Evolutionary conservation across 2,329 filamentous ascomycete species (phyloP), one percentile per base, ranked within the genome.

Genomic region (Aspergillus oerlinghausenensis): DNA sequence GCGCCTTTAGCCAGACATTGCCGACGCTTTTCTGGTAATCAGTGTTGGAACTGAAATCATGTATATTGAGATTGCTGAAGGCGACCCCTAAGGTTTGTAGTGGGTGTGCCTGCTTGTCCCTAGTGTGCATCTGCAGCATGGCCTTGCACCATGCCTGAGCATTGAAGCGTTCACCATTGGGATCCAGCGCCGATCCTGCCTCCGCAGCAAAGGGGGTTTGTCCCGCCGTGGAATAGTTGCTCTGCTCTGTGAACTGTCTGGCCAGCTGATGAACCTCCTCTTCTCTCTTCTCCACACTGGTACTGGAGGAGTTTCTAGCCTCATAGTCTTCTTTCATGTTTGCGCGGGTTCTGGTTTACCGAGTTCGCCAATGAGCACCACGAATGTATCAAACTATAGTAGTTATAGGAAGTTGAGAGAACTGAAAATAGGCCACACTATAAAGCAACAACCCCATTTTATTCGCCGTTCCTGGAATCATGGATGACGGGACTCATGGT

Each of bases 21-120:
- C 77, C 77, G 1, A 90, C 84, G 2, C 84, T 88, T 55, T 85
- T 78, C 65, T 91, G 88, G 0, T 89, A 74, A 61, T 89, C 85
- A 17, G 90, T 70, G 0, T 85, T 84, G 1, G 81, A 79, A 0
- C 86, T 87, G 0, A 84, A 85, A 0, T 88, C 88, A 26, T 79
- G 85, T 0, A 90, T 85, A 55, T 80, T 81, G 19, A 90, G 77
- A 51, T 87, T 78, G 58, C 82, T 84, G 74, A 84, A 89, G 0
- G 81, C 79, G 11, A 89, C 76, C 11, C 86, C 85, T 0, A 85
- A 85, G 82, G 62, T 59, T 21, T 56, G 54, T 8, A 23, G 42
- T 2, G 42, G 42, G 25, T 45, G 42, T 19, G 42, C 42, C 4
- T 70, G 64, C 4, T 71, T 68, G 45, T 77, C 69, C 21, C 69